Evolutionary conservation across 2,329 filamentous ascomycete genomes (phyloP), one percentile per base, ranked within the genome.

Genomic region (Raffaelea ambrosiae): DNA sequence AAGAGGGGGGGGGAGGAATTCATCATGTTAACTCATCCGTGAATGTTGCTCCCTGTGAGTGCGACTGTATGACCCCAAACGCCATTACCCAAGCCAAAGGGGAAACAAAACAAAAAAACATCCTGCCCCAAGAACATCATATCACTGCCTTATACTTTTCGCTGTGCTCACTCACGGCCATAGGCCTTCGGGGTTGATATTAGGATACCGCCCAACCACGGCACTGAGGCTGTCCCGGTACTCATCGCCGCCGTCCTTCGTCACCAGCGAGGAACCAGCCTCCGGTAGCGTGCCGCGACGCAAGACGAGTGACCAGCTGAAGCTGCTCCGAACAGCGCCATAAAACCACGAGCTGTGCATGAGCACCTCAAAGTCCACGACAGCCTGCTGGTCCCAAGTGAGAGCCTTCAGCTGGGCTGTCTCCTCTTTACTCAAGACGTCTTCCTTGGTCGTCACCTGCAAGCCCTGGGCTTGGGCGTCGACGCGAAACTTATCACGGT

Each of bases 391-490:
- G 35, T 53, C 51, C 51, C 63, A 67, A 14, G 57, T 61, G 18
- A 70, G 50, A 11, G 51, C 46, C n/a, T 56, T 48, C 13, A 70
- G 52, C 4, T 47, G 52, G 19, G 55, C 49, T 4, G 61, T 54
- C 39, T 63, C 62, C 21, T 48, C 44, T 40, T 54, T 45, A 52
- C 58, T 51, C 2, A 70, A 54, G 4, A 70, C 54, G 29, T 66
- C 60, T 26, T 59, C 47, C 47, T 69, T 69, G 7, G 59, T 55
- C 3, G 62, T 57, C 3, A 67, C 61, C 18, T 54, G 58, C 5
- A 69, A 53, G 1, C 53, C 46, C 16, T 11, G 38, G 16, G 29
- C 33, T 1, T 48, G 48, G 0, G 65, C 65, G 47, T 63, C 59
- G 3, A 43, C n/a, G 2, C 52, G 49, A 40, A 70, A 61, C 10